Base-by-base conservation (phyloP, 768 basidiomycete species). In the Trametes sanguinea region DNA sequence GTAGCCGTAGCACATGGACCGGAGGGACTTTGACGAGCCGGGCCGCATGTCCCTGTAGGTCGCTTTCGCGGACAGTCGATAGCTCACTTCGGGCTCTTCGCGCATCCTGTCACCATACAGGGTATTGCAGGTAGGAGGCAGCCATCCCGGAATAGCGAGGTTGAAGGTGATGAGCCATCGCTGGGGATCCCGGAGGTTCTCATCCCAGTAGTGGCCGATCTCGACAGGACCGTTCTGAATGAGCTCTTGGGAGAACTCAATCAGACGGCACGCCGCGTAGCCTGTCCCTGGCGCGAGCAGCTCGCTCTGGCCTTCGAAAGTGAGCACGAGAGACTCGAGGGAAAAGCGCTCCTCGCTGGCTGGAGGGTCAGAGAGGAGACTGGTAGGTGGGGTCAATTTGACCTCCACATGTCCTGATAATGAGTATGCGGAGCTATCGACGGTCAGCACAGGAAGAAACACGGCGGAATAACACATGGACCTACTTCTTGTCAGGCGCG, bases 221-320 rank as follows among this genome's bases (percentile, higher is more conserved):
- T 88, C 85, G 30, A 90, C 63, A 10, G 84, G 78, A 10, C 78
- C 78, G n/a, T 71, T 68, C 10, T 82, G 75, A 3, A 78, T 78
- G 22, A 95, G 80, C 66, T 90, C 85, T 51, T 84, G 83, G 17
- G 85, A 83, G 51, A 89, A 71, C 14, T 83, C 78, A 69, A 87
- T 89, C 14, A 96, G 77, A 47, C 93, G 87, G 33, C 86, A 59
- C 8, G 85, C 80, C 13, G 83, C 78, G 71, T 95, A 95, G 61
- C 90, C 85, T 35, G 84, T 81, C 43, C 74, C 75, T 6, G 83
- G 81, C 10, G 87, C 83, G 62, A 88, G 77, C 27, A 86, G 80
- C 72, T 96, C 94, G 17, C 86, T 81, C 74, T 94, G 92, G 30
- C 94, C 94, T 69, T 97, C 94, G 60, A 97, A 92, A 3, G 84